phyloP scores from a whole-genome alignment of 352 stramenopile genomes.

The Phytophthora colocasiae region DNA sequence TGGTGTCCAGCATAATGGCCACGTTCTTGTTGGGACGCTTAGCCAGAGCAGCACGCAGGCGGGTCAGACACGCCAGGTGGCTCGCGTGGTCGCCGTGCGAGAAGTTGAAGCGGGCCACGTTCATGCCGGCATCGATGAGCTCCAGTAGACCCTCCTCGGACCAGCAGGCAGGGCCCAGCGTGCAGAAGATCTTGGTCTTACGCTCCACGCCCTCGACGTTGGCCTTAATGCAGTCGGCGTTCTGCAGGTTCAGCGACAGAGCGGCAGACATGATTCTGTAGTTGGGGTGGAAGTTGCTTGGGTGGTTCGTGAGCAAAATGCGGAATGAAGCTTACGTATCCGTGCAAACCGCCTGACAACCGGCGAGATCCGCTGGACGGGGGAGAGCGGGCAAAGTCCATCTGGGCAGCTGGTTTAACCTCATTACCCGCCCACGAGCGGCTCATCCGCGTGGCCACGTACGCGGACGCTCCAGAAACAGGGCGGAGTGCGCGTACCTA shows the following conservation, averaged over 20 bases:
- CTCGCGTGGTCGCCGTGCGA: conserved; percentile 97
- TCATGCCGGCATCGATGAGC: conserved; percentile 93
- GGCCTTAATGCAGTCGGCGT: conserved; percentile 34
- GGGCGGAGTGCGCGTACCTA: conserved; percentile 18
- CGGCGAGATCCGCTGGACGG: conserved; percentile 32
- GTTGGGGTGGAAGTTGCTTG: conserved; percentile 23
- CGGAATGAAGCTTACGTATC: too few relatives aligned
- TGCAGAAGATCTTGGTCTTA: conserved; percentile 93
- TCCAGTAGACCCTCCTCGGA: conserved; percentile 93
- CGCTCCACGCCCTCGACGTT: conserved; percentile 39
- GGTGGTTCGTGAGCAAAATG: conserved; percentile 29
- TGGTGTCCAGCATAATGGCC: conserved; percentile 97
- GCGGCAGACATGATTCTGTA: conserved; percentile 32
- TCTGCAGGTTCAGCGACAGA: conserved; percentile 32
- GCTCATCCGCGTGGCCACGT: conserved; percentile 6
- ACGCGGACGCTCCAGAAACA: conserved; percentile 7
- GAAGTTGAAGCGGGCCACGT: conserved; percentile 99
- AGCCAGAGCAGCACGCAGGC: conserved; percentile 65
- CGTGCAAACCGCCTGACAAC: conserved; percentile 1
- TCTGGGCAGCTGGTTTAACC: conserved; percentile 32
- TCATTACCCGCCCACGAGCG: conserved; percentile 1
- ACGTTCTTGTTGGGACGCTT: conserved; percentile 72
- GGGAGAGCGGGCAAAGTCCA: conserved; percentile 16
- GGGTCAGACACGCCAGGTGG: conserved; percentile 66
- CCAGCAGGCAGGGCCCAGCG: conserved; percentile 92